Evolutionary conservation across 2,329 filamentous ascomycete genomes (phyloP).

Genomic region (Escovopsis sp.): DNA sequence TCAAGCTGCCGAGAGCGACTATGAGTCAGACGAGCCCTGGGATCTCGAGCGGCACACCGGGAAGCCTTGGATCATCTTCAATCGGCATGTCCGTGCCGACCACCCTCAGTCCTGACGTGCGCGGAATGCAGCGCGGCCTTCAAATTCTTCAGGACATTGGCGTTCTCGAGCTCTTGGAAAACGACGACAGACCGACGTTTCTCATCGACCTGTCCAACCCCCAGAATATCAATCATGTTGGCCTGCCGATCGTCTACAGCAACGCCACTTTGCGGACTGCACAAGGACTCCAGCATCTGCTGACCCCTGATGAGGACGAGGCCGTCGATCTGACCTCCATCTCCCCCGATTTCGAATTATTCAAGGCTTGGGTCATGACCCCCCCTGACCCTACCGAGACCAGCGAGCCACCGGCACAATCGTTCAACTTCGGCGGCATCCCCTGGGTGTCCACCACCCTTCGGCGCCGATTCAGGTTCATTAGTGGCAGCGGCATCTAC

Average conservation of each 20-base stretch:
- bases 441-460: constrained; percentile 58
- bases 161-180: constrained; percentile 57
- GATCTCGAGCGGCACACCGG: constrained; percentile 34
- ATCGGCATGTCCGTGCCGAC: constrained; percentile 33
- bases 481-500: constrained; percentile 38
- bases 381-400: constrained; percentile 36
- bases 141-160: constrained; percentile 49
- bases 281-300: constrained; percentile 36
- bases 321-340: constrained; percentile 25
- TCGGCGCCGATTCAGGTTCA: constrained; percentile 50
- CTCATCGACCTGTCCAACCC: constrained; percentile 52
- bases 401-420: constrained; percentile 35
- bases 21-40: constrained; percentile 31
- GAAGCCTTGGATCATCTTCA: constrained; percentile 33
- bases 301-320: constrained; percentile 34
- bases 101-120: constrained; percentile 35
- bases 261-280: constrained; percentile 51
- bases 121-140: constrained; percentile 30
- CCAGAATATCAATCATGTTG: constrained; percentile 35
- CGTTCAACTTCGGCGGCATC: constrained; percentile 48
- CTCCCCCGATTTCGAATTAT: constrained; percentile 38
- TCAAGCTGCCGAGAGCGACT: constrained; percentile 39
- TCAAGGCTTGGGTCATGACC: constrained; percentile 54
- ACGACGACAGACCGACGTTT: constrained; percentile 63
- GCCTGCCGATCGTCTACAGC: constrained; percentile 48